Percentiles rank a stretch among this genome's conserved stretches.
phyloP scores from a whole-genome alignment of 139 green algal species.

The Picochlorum sp. region DNA sequence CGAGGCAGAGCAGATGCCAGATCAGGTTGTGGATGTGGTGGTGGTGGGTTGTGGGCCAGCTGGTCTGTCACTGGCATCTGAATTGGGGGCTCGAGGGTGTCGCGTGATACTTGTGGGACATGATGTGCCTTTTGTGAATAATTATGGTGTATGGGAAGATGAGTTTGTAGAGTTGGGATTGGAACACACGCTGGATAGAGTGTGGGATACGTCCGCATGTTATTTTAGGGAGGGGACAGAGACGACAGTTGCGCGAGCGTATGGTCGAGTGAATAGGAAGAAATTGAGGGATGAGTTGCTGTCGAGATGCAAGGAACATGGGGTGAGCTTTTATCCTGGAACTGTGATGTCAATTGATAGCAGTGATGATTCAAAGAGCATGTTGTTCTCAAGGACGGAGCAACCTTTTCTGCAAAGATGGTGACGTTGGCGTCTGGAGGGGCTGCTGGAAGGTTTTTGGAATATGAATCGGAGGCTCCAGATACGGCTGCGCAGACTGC shows the following conservation, averaged over 20 bases:
- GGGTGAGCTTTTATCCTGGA: slow-evolving; percentile 55
- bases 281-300: slow-evolving; percentile 56
- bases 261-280: slow-evolving; percentile 64
- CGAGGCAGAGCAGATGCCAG: slow-evolving; percentile 12
- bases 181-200: slow-evolving; percentile 62
- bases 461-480: slow-evolving; percentile 39
- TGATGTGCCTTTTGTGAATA: slow-evolving; percentile 66
- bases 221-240: slow-evolving; percentile 61
- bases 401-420: slow-evolving; percentile 10
- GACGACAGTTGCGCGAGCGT: slow-evolving; percentile 72
- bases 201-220: slow-evolving; percentile 60
- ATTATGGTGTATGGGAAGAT: slow-evolving; percentile 98
- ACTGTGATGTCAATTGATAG: slow-evolving; percentile 47
- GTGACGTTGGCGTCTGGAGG: slow-evolving; percentile 75
- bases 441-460: slow-evolving; percentile 66
- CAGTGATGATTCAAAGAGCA: background rate
- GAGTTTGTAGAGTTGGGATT: slow-evolving; percentile 91
- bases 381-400: slow-evolving; percentile 5
- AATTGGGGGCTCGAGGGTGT: slow-evolving; percentile 69
- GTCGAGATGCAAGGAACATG: slow-evolving; percentile 16
- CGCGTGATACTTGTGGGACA: slow-evolving; percentile 60
- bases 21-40: slow-evolving; percentile 42
- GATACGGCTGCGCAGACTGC: slow-evolving; percentile 82
- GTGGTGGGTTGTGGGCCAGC: slow-evolving; percentile 86
- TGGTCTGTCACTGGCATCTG: slow-evolving; percentile 75